Base-by-base conservation (phyloP, 169 alveolate species). In the Miamiensis avidus region DNA sequence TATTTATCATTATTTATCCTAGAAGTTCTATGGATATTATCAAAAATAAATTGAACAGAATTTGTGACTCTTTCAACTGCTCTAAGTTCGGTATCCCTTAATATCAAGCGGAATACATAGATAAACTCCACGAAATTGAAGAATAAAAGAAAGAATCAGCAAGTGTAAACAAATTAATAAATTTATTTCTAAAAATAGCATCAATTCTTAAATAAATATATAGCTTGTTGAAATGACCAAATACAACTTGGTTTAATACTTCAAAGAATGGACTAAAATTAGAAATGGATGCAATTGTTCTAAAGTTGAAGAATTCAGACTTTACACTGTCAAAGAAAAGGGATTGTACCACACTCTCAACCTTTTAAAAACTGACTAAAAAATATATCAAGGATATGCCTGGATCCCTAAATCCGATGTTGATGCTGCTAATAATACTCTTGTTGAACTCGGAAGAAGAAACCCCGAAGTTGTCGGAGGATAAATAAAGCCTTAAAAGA, bases 351-450 rank as follows among this genome's bases (percentile, higher is more conserved):
- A 95, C 31, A 93, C 95, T 26, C 95, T 99, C 65, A 98, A 99
- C 89, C 95, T 92, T 86, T 97, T 98, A 25, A 20, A 28, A 76
- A 25, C 64, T 1, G 94, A 96, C 49, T 99, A 97, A 81, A 94
- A 96, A 78, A 96, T 99, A 0, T 96, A 97, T 82, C 89, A 98
- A 69, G 99, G 99, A n/a, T 96, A 97, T 74, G 97, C 99, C 86
- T 99, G 99, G 99, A 96, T 96, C 84, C 99, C 99, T 28, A 95
- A 89, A 72, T 96, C 90, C 65, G 96, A 94, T 85, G 98, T 97
- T 89, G 98, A 94, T n/a, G 92, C 93, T 29, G 96, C 98, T 20
- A 91, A 98, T 31, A 88, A 91, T 34, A 84, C 95, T 28, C 88
- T 97, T 74, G 81, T 92, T 78, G 97, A 94, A 29, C 95, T 95